Evolutionary conservation across 495 filamentous ascomycete species (phyloP).

Genomic region (Neurospora terricola): DNA sequence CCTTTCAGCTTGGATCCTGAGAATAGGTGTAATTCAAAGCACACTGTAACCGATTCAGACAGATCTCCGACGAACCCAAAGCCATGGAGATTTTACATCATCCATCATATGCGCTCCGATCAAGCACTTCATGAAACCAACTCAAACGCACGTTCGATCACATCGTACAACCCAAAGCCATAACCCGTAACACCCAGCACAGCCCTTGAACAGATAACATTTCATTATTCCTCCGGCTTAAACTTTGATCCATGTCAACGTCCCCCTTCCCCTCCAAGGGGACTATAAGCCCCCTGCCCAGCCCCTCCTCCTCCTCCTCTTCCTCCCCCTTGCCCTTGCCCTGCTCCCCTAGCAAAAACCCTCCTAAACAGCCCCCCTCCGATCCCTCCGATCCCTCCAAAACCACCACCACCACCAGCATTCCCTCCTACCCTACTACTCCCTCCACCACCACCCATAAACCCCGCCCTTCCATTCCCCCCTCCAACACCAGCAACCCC

Average conservation of each 20-base stretch:
- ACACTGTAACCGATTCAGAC: neutral
- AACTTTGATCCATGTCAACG: neutral
- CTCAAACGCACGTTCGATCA: neutral
- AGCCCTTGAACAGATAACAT: neutral
- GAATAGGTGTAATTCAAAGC: neutral
- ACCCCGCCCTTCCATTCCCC: neutral
- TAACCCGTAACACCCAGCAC: neutral
- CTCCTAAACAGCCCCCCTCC: neutral
- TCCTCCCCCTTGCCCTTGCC: neutral
- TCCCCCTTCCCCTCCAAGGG: slow-evolving; percentile 6
- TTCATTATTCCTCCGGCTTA: neutral
- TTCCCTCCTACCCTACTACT: too few relatives aligned
- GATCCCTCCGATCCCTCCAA: neutral
- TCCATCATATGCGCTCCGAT: neutral
- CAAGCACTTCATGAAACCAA: neutral
- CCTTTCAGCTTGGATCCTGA: neutral
- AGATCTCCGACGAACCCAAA: neutral
- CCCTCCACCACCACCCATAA: neutral
- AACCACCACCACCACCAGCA: neutral
- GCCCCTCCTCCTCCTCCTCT: too few relatives aligned
- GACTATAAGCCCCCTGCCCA: slow-evolving; percentile 10
- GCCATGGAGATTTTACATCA: neutral
- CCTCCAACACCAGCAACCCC: slow-evolving; percentile 6
- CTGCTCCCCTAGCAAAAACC: neutral
- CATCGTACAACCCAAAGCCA: neutral